A percentile compares a stretch with the other conserved stretches of the same genome.
phyloP scores from a whole-genome alignment of 257 asterid species.

The Solanum piurae region DNA sequence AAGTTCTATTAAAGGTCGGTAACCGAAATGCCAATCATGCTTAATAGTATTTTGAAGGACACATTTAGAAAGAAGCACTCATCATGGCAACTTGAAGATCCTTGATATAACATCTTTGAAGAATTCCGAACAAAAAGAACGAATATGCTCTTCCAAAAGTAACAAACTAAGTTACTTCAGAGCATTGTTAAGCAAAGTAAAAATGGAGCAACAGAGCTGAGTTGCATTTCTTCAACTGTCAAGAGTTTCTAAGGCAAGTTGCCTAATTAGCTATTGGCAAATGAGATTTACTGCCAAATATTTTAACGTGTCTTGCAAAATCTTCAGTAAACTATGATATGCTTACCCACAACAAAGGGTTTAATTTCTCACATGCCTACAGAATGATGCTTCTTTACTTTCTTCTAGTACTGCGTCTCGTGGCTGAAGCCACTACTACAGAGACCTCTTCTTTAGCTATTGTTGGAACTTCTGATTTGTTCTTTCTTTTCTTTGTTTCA shows the following conservation, averaged over 20 bases:
- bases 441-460: constrained; percentile 11
- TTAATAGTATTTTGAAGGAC: background rate
- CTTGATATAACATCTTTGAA: too few species aligned
- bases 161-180: too few species aligned
- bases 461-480: background rate
- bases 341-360: background rate
- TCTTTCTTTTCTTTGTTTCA: constrained; percentile 1
- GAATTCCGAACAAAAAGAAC: too few species aligned
- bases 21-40: background rate
- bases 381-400: constrained; percentile 1
- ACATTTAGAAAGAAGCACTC: too few species aligned
- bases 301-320: background rate
- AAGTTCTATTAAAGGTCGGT: background rate
- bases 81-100: too few species aligned
- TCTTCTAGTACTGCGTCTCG: constrained; percentile 36
- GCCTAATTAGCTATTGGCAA: background rate
- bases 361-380: background rate
- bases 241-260: background rate
- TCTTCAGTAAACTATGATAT: background rate
- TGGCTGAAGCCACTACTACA: constrained; percentile 9
- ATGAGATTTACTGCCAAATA: background rate
- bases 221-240: background rate
- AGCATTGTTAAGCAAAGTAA: too few species aligned
- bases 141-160: too few species aligned
- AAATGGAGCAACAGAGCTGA: background rate